Evolutionary conservation across 495 filamentous ascomycete species (phyloP).

Genomic region (Terfezia claveryi): DNA sequence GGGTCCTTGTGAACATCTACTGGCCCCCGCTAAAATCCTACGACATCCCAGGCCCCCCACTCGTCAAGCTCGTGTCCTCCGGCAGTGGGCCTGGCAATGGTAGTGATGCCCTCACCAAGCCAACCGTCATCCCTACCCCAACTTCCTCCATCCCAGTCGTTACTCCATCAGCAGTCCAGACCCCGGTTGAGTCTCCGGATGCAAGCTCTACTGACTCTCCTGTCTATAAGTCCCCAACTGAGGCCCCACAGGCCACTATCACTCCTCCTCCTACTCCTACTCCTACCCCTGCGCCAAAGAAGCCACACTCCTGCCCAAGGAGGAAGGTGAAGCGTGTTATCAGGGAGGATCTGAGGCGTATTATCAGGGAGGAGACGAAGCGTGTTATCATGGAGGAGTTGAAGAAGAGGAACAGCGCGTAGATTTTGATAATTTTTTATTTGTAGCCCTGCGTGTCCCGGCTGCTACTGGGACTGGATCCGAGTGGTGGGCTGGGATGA

Average conservation of each 20-base stretch:
- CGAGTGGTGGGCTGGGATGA: too few species aligned
- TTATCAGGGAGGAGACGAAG: too few species aligned
- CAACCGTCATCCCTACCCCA: not conserved
- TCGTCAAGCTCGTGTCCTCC: not conserved
- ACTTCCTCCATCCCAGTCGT: not conserved
- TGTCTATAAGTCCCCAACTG: not conserved
- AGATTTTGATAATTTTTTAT: too few species aligned
- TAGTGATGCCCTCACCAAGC: too few species aligned
- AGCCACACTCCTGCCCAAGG: too few species aligned
- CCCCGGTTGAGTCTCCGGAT: not conserved
- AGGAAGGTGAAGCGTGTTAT: too few species aligned
- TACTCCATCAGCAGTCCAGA: not conserved
- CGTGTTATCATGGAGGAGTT: too few species aligned
- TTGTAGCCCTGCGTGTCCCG: too few species aligned
- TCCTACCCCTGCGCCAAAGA: too few species aligned
- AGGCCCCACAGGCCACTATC: not conserved
- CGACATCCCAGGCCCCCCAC: constrained; percentile 30
- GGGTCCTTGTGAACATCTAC: constrained; percentile 22
- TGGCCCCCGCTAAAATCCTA: constrained; percentile 24
- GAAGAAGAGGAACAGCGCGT: too few species aligned
- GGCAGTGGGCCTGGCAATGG: not conserved
- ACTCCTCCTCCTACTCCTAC: not conserved
- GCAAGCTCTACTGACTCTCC: not conserved
- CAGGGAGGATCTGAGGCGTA: too few species aligned
- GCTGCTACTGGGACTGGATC: too few species aligned